phyloP scores from a whole-genome alignment of 1,284 basidiomycete species.

The Caloboletus inedulis region DNA sequence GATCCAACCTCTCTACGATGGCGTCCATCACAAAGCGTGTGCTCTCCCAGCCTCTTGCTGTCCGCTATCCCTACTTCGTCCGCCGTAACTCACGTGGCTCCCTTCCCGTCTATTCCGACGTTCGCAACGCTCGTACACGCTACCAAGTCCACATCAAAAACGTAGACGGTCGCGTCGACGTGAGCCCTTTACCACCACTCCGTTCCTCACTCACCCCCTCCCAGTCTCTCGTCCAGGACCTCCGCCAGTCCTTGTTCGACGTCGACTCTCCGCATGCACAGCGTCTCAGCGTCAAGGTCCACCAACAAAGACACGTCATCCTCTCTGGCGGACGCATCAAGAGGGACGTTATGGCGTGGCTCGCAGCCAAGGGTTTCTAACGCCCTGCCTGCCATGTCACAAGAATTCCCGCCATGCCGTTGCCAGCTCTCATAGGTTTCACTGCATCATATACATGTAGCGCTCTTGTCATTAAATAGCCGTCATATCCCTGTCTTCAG shows the following conservation, averaged over 20 bases:
- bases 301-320: conserved; percentile 48
- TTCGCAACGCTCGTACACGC: conserved; percentile 60
- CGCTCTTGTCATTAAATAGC: conserved; percentile 20
- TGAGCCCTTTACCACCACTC: too few relatives aligned
- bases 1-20: conserved; percentile 1
- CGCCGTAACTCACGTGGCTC: conserved; percentile 60
- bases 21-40: conserved; percentile 17
- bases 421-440: conserved; percentile 16
- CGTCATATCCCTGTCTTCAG: conserved; percentile 5
- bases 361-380: conserved; percentile 57
- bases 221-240: conserved; percentile 53
- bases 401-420: conserved; percentile 5
- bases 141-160: conserved; percentile 48
- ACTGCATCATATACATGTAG: conserved; percentile 9
- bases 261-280: conserved; percentile 43
- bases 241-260: conserved; percentile 46
- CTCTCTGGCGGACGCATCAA: conserved; percentile 61
- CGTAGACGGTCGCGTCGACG: conserved; percentile 44
- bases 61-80: conserved; percentile 50
- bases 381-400: not conserved
- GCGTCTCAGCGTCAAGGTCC: conserved; percentile 46
- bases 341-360: conserved; percentile 54
- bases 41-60: not conserved
- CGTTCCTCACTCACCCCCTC: not conserved
- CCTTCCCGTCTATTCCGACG: conserved; percentile 70